Conservation (phyloP, 441 rosid genomes). For the Melastoma candidum region DNA sequence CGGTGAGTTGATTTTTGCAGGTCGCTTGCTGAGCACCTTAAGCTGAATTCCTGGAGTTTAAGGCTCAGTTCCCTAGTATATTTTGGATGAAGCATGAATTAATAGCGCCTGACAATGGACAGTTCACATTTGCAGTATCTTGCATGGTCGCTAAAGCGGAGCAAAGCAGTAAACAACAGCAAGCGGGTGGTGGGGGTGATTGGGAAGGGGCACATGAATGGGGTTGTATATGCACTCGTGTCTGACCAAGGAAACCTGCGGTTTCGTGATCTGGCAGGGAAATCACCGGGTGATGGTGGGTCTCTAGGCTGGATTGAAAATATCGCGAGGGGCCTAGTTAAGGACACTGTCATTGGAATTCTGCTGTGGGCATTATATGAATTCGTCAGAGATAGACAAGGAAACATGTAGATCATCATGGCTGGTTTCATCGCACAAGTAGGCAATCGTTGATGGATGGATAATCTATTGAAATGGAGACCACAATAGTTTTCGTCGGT, state of each 20-base stretch:
- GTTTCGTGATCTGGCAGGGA: slow-evolving; percentile 64
- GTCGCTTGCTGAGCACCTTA: neutral
- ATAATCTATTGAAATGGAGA: too few species aligned
- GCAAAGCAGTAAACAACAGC: slow-evolving; percentile 75
- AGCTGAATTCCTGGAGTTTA: neutral
- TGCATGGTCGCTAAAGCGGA: slow-evolving; percentile 81
- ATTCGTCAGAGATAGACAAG: slow-evolving; percentile 22
- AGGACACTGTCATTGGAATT: slow-evolving; percentile 14
- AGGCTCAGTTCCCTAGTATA: neutral
- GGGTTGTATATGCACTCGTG: slow-evolving; percentile 61
- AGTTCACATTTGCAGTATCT: slow-evolving; percentile 39
- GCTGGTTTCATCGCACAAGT: too few species aligned
- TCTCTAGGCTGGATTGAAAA: slow-evolving; percentile 10
- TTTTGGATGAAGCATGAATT: too few species aligned
- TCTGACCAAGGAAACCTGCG: slow-evolving; percentile 67
- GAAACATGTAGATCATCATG: neutral
- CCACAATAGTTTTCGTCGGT: too few species aligned
- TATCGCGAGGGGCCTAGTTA: slow-evolving; percentile 6
- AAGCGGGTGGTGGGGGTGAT: slow-evolving; percentile 73
- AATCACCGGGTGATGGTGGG: slow-evolving; percentile 21
- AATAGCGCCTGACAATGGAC: too few species aligned
- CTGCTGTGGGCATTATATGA: slow-evolving; percentile 13
- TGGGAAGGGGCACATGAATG: slow-evolving; percentile 82
- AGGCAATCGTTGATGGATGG: too few species aligned
- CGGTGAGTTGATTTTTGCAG: slow-evolving; percentile 27